Evolutionary conservation across 2,329 filamentous ascomycete genomes (phyloP), one percentile per base, ranked within the genome.

Genomic region (Thyridium curvatum): DNA sequence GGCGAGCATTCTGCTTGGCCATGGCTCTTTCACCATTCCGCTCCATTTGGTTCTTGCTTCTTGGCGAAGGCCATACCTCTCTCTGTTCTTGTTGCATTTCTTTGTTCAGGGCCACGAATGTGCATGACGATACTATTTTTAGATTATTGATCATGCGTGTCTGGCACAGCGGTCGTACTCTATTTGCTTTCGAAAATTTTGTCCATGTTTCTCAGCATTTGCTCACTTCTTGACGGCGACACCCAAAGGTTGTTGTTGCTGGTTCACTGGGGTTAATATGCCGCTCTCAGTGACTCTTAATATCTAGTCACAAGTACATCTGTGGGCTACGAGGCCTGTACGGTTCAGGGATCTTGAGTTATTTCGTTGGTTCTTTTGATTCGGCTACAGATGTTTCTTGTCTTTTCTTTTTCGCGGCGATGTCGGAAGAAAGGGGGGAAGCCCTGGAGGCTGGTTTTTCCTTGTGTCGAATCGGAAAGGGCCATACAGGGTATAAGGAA

Each of bases 151-250:
- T 74, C 69, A 68, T 75, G 69, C 69, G 59, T 73, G 72, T 76
- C 73, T 69, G 70, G 74, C 65, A 77, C 73, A 75, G 68, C 70
- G 70, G 72, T 73, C 65, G 61, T 68, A 59, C 18, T 32, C 17
- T 50, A 56, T 64, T 58, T 52, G 44, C 48, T 50, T 54, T 49
- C 41, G 52, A 48, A 51, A 49, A 47, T 50, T 52, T 49, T 43
- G 53, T 49, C 43, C 50, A 45, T 53, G 52, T 52, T 50, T 54
- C 52, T 52, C 41, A 49, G 37, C 41, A 50, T 49, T 53, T 52
- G 48, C 52, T 42, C 42, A 50, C 39, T 39, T 43, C n/a, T 40
- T 43, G 21, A 26, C 21, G 21, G 21, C 21, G 10, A 10, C 21
- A 6, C 6, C 21, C 21, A 26, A 26, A 6, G 21, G 21, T 6